A percentile compares a stretch with the other conserved stretches of the same genome.
Conservation (phyloP, 2,329 filamentous ascomycete species). For the Basipetospora sp. region DNA sequence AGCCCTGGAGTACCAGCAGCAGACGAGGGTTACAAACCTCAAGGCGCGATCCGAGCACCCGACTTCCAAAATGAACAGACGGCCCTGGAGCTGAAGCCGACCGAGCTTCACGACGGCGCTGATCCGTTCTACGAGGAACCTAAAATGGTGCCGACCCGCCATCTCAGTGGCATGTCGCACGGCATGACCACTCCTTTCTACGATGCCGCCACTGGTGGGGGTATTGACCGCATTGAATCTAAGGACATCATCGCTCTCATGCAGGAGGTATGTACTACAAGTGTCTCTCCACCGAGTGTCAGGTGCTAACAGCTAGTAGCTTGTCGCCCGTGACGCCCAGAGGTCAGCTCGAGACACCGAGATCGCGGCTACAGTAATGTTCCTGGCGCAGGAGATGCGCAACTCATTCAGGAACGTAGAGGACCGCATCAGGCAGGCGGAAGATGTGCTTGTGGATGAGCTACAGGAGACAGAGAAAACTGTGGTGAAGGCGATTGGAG, state of each 20-base stretch:
- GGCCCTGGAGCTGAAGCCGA: constrained; percentile 22
- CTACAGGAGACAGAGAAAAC: constrained; percentile 81
- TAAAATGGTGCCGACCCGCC: constrained; percentile 41
- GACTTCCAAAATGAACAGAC: constrained; percentile 30
- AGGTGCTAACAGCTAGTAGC: constrained; percentile 29
- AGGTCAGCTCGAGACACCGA: constrained; percentile 92
- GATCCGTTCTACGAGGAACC: constrained; percentile 51
- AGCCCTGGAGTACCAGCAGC: constrained; percentile 4
- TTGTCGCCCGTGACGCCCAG: constrained; percentile 92
- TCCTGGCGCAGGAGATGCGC: constrained; percentile 90
- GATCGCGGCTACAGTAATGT: constrained; percentile 84
- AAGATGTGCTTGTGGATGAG: constrained; percentile 73
- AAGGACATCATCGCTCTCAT: constrained; percentile 94
- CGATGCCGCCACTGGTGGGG: constrained; percentile 73
- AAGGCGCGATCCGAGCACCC: constrained; percentile 41
- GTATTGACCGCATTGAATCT: constrained; percentile 82
- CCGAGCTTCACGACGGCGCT: constrained; percentile 37
- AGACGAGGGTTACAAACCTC: constrained; percentile 88
- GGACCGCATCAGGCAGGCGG: constrained; percentile 76
- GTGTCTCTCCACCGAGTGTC: too few relatives aligned
- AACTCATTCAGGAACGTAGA: constrained; percentile 93
- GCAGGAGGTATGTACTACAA: constrained; percentile 58
- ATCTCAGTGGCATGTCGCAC: constrained; percentile 80
- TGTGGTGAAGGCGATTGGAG: constrained; percentile 66
- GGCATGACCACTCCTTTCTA: constrained; percentile 82